phyloP scores from a whole-genome alignment of 2,329 filamentous ascomycete genomes.

The Metarhizium guizhouense region DNA sequence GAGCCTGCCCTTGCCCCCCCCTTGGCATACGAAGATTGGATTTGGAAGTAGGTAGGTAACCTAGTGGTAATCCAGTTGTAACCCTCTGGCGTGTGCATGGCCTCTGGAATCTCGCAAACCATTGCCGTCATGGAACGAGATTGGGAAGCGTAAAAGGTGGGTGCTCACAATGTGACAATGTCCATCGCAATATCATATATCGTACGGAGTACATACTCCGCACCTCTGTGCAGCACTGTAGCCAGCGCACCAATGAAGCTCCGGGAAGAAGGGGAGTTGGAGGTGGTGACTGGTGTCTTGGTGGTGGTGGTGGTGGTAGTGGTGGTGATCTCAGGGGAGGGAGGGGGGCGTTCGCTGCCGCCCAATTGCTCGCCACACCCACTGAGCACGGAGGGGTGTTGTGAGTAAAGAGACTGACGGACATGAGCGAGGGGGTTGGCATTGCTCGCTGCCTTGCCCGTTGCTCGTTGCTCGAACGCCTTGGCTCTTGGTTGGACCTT shows the following conservation, averaged over 20 bases:
- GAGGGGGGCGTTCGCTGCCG: not conserved
- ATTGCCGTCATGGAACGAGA: not conserved
- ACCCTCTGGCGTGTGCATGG: no score
- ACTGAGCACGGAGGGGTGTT: not conserved
- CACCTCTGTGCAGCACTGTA: no score
- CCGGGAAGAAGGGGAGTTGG: not conserved
- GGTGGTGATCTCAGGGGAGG: not conserved
- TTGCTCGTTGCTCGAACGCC: no score
- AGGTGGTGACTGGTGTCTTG: no score
- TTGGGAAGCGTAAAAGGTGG: not conserved
- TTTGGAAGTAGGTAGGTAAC: no score
- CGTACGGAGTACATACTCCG: no score
- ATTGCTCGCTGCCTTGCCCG: not conserved
- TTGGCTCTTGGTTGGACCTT: no score
- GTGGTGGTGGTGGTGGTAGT: not conserved
- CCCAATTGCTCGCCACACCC: not conserved
- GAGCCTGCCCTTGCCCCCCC: not conserved
- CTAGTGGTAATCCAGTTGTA: no score
- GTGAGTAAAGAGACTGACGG: not conserved
- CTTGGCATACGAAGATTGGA: not conserved
- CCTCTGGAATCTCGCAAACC: not conserved
- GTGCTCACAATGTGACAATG: not conserved
- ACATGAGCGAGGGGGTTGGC: not conserved
- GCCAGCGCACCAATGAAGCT: no score
- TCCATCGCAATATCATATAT: not conserved